Conservation (phyloP, 148 eudicot genomes). For the Fallopia convolvulus region DNA sequence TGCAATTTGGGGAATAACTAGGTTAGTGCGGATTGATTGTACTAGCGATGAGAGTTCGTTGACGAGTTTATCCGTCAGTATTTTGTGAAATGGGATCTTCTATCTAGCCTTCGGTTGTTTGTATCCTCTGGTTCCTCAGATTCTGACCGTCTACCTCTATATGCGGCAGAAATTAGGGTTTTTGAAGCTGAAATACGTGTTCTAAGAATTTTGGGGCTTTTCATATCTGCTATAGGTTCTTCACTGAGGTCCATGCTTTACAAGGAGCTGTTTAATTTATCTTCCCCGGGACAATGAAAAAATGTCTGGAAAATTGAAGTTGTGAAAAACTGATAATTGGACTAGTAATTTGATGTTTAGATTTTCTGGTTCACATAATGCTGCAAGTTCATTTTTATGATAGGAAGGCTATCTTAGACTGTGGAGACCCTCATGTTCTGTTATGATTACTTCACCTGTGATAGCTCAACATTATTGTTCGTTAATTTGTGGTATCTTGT, state of each 20-base stretch:
- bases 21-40: neutral
- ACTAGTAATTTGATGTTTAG: neutral
- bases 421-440: neutral
- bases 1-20: neutral
- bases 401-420: neutral
- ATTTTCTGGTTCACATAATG: neutral
- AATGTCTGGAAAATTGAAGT: neutral
- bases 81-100: slow-evolving; percentile 2
- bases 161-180: neutral
- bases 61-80: neutral
- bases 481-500: neutral
- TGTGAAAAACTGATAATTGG: neutral
- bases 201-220: neutral
- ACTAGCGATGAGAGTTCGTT: neutral
- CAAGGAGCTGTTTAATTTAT: neutral
- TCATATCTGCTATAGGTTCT: neutral
- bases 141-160: neutral
- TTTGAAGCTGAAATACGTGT: neutral
- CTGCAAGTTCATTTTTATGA: neutral
- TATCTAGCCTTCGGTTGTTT: neutral
- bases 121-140: neutral
- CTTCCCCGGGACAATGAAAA: neutral
- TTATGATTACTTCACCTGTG: neutral
- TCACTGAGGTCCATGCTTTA: neutral
- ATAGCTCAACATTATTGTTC: neutral